Percentiles rank a stretch among this genome's conserved stretches.
Conservation (phyloP, 2,329 filamentous ascomycete genomes). For the Dendrostoma leiphaemia region DNA sequence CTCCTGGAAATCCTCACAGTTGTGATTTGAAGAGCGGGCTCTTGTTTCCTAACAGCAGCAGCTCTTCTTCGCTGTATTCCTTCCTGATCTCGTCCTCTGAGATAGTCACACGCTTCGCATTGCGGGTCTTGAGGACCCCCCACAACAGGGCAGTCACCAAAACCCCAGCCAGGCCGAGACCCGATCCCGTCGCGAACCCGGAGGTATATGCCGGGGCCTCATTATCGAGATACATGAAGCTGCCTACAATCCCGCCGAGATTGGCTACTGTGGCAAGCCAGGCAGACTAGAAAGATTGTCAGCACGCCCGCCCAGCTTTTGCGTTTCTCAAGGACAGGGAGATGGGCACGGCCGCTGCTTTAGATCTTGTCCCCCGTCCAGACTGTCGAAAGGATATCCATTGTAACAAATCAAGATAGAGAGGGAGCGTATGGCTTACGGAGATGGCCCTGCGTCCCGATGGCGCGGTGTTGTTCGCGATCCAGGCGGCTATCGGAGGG, state of each 20-base stretch:
- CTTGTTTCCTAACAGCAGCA: background rate
- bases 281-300: too few relatives aligned
- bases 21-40: conserved; percentile 7
- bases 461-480: conserved; percentile 1
- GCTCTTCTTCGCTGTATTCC: background rate
- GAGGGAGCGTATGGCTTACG: too few relatives aligned
- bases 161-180: background rate
- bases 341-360: too few relatives aligned
- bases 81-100: background rate
- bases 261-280: background rate
- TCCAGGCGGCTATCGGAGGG: background rate
- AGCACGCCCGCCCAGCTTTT: too few relatives aligned
- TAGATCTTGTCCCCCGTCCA: too few relatives aligned
- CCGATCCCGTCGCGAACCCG: background rate
- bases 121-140: too few relatives aligned
- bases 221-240: conserved; percentile 3
- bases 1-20: too few relatives aligned
- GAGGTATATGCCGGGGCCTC: background rate
- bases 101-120: too few relatives aligned
- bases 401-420: too few relatives aligned
- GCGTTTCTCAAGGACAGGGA: too few relatives aligned
- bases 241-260: conserved; percentile 3
- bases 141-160: background rate
- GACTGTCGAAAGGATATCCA: too few relatives aligned
- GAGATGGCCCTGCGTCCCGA: conserved; percentile 1